Conservation (phyloP, 2,329 filamentous ascomycete genomes). For the Aureobasidium sp. region DNA sequence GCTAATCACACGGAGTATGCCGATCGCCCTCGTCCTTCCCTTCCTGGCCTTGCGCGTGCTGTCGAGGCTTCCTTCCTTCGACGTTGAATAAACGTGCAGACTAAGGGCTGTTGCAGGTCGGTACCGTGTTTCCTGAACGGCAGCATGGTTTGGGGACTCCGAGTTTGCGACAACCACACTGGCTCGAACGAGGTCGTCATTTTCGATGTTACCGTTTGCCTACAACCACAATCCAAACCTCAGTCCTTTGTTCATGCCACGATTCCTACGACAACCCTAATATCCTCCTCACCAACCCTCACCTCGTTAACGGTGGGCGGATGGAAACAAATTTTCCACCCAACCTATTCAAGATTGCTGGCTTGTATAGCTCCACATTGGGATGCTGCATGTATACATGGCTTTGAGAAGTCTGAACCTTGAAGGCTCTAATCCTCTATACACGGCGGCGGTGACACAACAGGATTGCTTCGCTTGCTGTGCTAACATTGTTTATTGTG, state of each 20-base stretch:
- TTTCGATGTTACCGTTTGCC: conserved; percentile 1
- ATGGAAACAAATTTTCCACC: neutral
- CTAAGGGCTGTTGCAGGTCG: neutral
- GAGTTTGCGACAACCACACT: neutral
- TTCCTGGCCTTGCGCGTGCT: neutral
- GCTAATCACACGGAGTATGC: neutral
- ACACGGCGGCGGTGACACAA: neutral
- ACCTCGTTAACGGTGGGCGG: neutral
- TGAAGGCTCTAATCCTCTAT: neutral
- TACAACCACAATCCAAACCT: neutral
- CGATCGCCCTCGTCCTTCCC: neutral
- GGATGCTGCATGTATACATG: neutral
- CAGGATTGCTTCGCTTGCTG: neutral
- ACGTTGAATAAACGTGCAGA: neutral
- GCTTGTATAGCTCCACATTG: neutral
- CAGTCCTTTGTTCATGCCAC: neutral
- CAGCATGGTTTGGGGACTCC: no score
- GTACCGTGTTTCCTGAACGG: neutral
- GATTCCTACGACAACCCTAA: neutral
- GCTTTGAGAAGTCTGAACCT: neutral
- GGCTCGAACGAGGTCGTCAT: neutral
- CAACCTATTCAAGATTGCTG: neutral
- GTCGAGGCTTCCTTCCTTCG: neutral
- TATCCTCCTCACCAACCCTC: neutral
- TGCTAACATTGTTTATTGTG: neutral